phyloP scores from a whole-genome alignment of 116 monocot genomes.

The Papilionanthe hybrid region DNA sequence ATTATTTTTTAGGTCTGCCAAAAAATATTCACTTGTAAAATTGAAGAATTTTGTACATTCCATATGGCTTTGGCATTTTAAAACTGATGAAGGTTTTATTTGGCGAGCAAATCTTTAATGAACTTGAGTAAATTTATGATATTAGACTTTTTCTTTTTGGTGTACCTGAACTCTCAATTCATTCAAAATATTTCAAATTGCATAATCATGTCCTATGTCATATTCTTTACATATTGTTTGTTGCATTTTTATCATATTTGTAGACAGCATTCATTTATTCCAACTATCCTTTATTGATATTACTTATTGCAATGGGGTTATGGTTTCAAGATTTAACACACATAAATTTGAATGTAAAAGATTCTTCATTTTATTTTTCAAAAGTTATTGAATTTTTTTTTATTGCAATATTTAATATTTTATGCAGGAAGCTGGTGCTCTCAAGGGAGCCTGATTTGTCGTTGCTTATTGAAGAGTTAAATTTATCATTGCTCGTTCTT shows the following conservation, averaged over 20 bases:
- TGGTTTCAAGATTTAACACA: background rate
- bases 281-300: background rate
- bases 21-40: background rate
- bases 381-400: background rate
- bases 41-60: background rate
- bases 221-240: background rate
- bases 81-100: background rate
- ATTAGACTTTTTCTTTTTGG: too few relatives aligned
- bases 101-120: background rate
- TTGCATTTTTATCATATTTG: background rate
- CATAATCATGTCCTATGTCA: background rate
- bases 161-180: background rate
- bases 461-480: conserved; percentile 49
- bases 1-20: background rate
- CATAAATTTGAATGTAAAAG: background rate
- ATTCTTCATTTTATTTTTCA: conserved; percentile 1
- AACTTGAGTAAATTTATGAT: background rate
- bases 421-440: conserved; percentile 62
- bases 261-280: background rate
- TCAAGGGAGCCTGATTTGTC: conserved; percentile 29
- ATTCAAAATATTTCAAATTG: background rate
- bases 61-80: background rate
- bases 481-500: conserved; percentile 57
- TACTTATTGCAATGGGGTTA: background rate
- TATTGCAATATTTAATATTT: conserved; percentile 10